These are phyloP conservation scores for Prunus yedoensis DNA, from an alignment of 331 rosid genomes.

Conservation along the genomic window DNA sequence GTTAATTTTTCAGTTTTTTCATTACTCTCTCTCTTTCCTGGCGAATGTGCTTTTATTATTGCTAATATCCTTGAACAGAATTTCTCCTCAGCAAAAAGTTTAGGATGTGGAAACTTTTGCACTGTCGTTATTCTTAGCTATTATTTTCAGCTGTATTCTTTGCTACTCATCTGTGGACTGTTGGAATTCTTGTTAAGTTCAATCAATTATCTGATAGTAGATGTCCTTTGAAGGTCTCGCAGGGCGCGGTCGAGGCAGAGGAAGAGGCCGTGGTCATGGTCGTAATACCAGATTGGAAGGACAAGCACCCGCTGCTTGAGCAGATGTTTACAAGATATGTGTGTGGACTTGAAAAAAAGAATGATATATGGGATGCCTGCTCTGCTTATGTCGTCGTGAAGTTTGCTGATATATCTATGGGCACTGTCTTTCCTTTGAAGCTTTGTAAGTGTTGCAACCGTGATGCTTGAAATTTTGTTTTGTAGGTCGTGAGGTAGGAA, in stretches of 20 bases:
- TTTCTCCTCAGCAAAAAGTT: neutral
- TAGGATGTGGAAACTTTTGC: neutral
- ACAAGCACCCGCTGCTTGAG: slow-evolving; percentile 61
- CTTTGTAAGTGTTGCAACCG: slow-evolving; percentile 36
- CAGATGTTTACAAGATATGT: slow-evolving; percentile 25
- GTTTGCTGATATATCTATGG: slow-evolving; percentile 30
- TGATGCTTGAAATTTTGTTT: slow-evolving; percentile 50
- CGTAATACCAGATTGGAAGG: slow-evolving; percentile 36
- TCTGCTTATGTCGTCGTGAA: slow-evolving; percentile 42
- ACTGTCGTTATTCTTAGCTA: no score
- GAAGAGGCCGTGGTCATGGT: slow-evolving; percentile 62
- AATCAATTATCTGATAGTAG: neutral
- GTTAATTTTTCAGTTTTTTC: neutral
- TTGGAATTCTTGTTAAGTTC: neutral
- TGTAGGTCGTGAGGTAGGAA: slow-evolving; percentile 27
- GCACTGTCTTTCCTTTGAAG: slow-evolving; percentile 25
- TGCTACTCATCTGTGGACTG: neutral
- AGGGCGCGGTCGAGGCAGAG: slow-evolving; percentile 72
- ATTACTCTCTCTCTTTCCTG: neutral
- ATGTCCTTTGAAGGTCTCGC: slow-evolving; percentile 24
- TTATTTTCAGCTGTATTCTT: neutral
- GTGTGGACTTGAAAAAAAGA: slow-evolving; percentile 30
- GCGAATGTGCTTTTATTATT: neutral
- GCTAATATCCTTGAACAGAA: neutral
- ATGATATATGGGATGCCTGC: slow-evolving; percentile 34